Conservation (phyloP, 2,329 filamentous ascomycete species). For the Fusarium humuli region DNA sequence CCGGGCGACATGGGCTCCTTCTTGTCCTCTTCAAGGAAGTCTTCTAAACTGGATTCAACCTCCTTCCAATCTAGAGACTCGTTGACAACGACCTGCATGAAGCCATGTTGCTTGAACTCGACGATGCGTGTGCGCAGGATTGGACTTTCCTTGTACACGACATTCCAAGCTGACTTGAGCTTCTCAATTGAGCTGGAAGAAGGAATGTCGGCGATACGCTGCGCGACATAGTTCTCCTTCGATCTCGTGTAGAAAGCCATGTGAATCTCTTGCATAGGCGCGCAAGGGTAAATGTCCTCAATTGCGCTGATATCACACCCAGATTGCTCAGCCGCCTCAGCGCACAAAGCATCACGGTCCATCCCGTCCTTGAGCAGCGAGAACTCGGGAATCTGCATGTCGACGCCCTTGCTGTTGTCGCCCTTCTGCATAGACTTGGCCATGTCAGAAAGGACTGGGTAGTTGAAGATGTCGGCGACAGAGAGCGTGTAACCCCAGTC, state of each 20-base stretch:
- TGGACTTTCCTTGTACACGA: constrained; percentile 51
- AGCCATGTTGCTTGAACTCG: constrained; percentile 55
- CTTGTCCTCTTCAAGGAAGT: constrained; percentile 55
- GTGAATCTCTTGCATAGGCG: constrained; percentile 64
- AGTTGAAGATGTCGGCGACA: constrained; percentile 59
- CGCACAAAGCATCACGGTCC: constrained; percentile 46
- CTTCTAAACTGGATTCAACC: constrained; percentile 49
- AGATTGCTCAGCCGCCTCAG: constrained; percentile 51
- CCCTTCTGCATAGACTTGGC: constrained; percentile 50
- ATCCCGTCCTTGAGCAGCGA: constrained; percentile 53
- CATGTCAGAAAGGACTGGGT: constrained; percentile 59
- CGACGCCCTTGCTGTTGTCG: constrained; percentile 22
- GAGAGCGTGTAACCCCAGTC: constrained; percentile 55
- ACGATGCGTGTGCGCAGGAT: constrained; percentile 62
- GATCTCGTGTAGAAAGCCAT: constrained; percentile 63
- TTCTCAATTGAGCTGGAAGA: constrained; percentile 49
- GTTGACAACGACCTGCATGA: constrained; percentile 59
- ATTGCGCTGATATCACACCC: constrained; percentile 47
- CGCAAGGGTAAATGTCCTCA: constrained; percentile 65
- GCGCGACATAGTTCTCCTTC: constrained; percentile 62
- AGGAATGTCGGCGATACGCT: constrained; percentile 57
- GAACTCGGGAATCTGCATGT: constrained; percentile 51
- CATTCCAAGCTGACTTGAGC: constrained; percentile 57
- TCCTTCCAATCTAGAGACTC: constrained; percentile 51
- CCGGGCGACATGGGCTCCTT: constrained; percentile 56